Percentiles rank a stretch among this genome's conserved stretches.
phyloP scores from a whole-genome alignment of 2,329 filamentous ascomycete genomes.

The Elsinoe batatas region DNA sequence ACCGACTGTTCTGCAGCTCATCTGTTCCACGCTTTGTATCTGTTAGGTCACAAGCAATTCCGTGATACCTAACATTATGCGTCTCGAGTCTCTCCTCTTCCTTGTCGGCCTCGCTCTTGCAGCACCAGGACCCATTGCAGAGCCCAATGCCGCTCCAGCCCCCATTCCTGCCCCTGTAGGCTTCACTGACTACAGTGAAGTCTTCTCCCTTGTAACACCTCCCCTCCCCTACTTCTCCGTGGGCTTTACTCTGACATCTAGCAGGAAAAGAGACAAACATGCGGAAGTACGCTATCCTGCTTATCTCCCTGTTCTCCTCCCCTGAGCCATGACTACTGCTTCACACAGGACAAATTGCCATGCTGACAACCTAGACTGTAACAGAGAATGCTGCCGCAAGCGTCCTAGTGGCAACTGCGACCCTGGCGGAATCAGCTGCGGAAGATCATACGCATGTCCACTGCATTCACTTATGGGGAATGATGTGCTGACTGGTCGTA shows the following conservation, averaged over 20 bases:
- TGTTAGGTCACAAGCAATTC: not conserved
- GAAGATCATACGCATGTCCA: not conserved
- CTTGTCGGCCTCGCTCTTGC: not conserved
- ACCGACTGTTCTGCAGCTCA: not conserved
- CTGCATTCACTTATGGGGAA: too few species aligned
- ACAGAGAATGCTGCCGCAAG: not conserved
- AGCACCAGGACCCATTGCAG: not conserved
- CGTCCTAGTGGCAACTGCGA: slow-evolving; percentile 1
- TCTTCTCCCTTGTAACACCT: not conserved
- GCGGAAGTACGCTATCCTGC: not conserved
- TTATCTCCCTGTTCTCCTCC: not conserved
- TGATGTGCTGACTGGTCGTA: too few species aligned
- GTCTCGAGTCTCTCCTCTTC: not conserved
- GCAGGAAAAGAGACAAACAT: not conserved
- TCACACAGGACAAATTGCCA: not conserved
- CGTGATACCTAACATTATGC: not conserved
- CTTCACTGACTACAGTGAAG: not conserved
- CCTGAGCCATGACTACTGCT: not conserved
- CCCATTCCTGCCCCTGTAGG: not conserved
- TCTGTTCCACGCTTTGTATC: not conserved
- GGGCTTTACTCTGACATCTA: not conserved
- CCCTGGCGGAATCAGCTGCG: not conserved
- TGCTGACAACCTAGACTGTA: not conserved
- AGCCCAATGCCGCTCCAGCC: not conserved
- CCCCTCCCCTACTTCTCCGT: too few species aligned